phyloP scores from a whole-genome alignment of 1,139 yeast genomes.

The Nakaseomyces bracarensis region DNA sequence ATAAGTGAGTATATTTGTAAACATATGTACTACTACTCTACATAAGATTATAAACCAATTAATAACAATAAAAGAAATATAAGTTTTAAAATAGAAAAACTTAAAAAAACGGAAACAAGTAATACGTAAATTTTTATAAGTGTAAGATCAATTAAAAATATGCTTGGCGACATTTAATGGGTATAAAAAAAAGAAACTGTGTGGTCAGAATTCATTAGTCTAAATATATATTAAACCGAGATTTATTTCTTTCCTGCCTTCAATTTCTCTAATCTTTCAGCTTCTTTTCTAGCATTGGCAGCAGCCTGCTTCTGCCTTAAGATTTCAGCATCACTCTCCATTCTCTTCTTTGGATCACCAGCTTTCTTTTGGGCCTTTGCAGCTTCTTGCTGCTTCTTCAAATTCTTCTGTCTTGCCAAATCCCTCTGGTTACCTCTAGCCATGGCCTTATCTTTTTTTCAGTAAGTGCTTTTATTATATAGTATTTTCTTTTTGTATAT shows the following conservation, averaged over 20 bases:
- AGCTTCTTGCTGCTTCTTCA: conserved; percentile 64
- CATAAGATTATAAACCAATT: no score
- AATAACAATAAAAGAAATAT: background rate
- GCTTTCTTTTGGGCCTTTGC: conserved; percentile 55
- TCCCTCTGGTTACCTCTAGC: conserved; percentile 97
- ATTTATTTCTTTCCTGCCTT: conserved; percentile 16
- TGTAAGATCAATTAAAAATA: no score
- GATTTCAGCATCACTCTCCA: conserved; percentile 81
- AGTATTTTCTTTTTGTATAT: no score
- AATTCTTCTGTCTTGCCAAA: conserved; percentile 79
- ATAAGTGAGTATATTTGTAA: background rate
- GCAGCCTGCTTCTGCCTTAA: conserved; percentile 82
- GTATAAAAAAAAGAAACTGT: background rate
- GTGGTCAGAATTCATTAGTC: no score
- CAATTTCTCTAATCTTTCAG: conserved; percentile 26
- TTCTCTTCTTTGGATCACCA: conserved; percentile 78
- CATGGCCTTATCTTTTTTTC: no score
- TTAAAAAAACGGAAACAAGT: no score
- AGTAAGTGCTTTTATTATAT: no score
- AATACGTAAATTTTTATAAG: no score
- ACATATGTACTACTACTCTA: background rate
- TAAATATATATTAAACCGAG: background rate
- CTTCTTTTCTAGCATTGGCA: conserved; percentile 61
- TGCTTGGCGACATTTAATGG: no score
- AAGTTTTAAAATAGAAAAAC: background rate